Base-by-base conservation (phyloP, 768 basidiomycete genomes). In the Sarcodon sp. region DNA sequence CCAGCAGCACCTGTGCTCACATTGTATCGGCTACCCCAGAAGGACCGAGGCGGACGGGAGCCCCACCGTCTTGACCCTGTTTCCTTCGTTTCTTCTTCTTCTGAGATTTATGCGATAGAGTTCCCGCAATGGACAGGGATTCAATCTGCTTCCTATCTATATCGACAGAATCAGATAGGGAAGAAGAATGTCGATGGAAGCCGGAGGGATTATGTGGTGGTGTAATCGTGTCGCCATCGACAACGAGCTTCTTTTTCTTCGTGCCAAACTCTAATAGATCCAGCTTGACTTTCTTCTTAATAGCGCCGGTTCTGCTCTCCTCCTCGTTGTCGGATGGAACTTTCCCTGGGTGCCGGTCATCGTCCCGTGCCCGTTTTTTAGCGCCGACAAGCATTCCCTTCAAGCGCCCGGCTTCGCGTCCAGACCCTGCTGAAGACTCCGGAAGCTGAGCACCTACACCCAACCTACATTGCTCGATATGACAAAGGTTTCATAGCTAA, bases 381-480 rank as follows among this genome's bases (percentile, higher is more conserved):
- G 21, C 21, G 21, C 66, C 77, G 9, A 67, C 56, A 1, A 89
- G 69, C 55, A 72, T 77, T 47, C 70, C 69, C 58, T 77, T 81
- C 15, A 89, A 69, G 52, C 75, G 75, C 13, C 73, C 74, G n/a
- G 70, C 66, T 48, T 84, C 84, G 35, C 75, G 70, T 35, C 69
- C 66, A 34, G 68, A 53, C 45, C 54, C 63, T 31, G 70, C 50
- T n/a, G 55, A 63, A 0, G 64, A 60, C 45, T 73, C 75, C 31
- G 83, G 75, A 18, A 78, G 64, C 31, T 74, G 58, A 33, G 83
- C 82, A 18, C 87, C 87, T 7, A 89, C 83, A 47, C 87, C 87
- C 49, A 89, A 66, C 55, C 87, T 89, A 50, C 35, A 13, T 7
- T 21, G 36, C 31, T 32, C 38, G 36, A 50, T 38, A 47, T 52